Conservation (phyloP, 1,284 basidiomycete genomes). For the Apiotrichum gamsii region DNA sequence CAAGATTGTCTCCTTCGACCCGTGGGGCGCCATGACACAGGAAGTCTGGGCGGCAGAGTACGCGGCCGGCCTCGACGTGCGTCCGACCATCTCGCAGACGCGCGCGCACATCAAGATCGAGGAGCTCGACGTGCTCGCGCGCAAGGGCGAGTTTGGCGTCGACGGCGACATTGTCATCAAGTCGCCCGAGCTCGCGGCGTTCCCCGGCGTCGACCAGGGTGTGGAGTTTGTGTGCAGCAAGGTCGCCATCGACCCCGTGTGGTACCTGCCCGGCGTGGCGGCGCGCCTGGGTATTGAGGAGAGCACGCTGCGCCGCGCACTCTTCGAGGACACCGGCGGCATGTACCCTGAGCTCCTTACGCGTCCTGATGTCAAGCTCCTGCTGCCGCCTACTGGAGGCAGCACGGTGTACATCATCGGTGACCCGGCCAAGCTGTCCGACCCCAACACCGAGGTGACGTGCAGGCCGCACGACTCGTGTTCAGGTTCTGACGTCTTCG, state of each 20-base stretch:
- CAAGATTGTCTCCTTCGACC: slow-evolving; percentile 92
- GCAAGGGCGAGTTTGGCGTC: slow-evolving; percentile 63
- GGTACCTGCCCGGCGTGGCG: slow-evolving; percentile 91
- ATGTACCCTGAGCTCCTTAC: slow-evolving; percentile 97
- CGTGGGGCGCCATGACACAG: slow-evolving; percentile 86
- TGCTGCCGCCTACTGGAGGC: slow-evolving; percentile 88
- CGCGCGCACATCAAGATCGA: slow-evolving; percentile 54
- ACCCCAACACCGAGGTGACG: slow-evolving; percentile 78
- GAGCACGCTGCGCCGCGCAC: slow-evolving; percentile 69
- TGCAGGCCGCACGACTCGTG: slow-evolving; percentile 93
- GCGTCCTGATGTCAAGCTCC: slow-evolving; percentile 88
- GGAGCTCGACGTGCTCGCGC: slow-evolving; percentile 77
- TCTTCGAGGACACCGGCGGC: slow-evolving; percentile 79
- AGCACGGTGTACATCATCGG: slow-evolving; percentile 93
- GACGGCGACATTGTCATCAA: slow-evolving; percentile 79
- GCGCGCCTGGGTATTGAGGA: slow-evolving; percentile 84
- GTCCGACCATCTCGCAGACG: slow-evolving; percentile 88
- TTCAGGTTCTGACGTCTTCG: slow-evolving; percentile 50
- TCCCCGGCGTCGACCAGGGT: slow-evolving; percentile 60
- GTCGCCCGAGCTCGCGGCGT: slow-evolving; percentile 42
- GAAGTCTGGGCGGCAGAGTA: slow-evolving; percentile 66
- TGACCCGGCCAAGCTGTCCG: slow-evolving; percentile 67
- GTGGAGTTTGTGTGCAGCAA: slow-evolving; percentile 65
- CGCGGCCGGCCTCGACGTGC: slow-evolving; percentile 65
- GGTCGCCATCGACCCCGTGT: slow-evolving; percentile 84